Percentiles rank a stretch among this genome's conserved stretches.
These are phyloP conservation scores for Spiromastix sp. DNA, from an alignment of 2,329 filamentous ascomycete species.

Conservation along the genomic window DNA sequence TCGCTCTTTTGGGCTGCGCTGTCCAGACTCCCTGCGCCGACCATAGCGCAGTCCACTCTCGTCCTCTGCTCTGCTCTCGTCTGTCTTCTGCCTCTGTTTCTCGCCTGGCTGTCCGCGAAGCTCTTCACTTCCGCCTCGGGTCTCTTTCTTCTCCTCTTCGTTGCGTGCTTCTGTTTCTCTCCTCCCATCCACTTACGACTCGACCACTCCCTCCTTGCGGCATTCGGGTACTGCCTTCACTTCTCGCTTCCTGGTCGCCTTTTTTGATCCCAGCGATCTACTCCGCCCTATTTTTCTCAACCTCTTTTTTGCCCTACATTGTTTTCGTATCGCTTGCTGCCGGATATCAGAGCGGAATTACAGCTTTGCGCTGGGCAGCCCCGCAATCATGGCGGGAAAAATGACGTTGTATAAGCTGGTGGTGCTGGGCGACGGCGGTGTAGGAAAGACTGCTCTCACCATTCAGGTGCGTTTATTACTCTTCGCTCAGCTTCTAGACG, in stretches of 20 bases:
- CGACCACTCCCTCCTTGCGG: constrained; percentile 1
- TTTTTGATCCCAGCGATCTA: constrained; percentile 2
- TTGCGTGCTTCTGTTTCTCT: constrained; percentile 3
- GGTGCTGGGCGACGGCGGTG: constrained; percentile 87
- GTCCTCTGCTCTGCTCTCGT: constrained; percentile 8
- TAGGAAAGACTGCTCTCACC: constrained; percentile 86
- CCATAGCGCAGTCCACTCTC: no score
- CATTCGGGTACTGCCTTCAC: constrained; percentile 8
- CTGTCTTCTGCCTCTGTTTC: constrained; percentile 8
- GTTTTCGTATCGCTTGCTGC: no score
- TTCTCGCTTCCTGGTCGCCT: neutral
- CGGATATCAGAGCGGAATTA: no score
- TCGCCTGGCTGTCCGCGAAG: neutral
- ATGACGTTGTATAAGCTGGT: constrained; percentile 91
- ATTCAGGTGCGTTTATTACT: constrained; percentile 50
- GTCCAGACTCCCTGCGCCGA: no score
- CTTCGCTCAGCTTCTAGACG: constrained; percentile 1
- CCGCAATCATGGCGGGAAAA: constrained; percentile 65
- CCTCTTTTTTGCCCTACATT: constrained; percentile 5
- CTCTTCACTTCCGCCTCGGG: neutral
- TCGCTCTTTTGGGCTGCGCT: no score
- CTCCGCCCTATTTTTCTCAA: neutral
- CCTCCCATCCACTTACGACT: no score
- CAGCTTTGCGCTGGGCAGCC: no score
- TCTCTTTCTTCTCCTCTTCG: constrained; percentile 1